Evolutionary conservation across 1,284 basidiomycete genomes (phyloP).

Genomic region (Leccinum insigne): DNA sequence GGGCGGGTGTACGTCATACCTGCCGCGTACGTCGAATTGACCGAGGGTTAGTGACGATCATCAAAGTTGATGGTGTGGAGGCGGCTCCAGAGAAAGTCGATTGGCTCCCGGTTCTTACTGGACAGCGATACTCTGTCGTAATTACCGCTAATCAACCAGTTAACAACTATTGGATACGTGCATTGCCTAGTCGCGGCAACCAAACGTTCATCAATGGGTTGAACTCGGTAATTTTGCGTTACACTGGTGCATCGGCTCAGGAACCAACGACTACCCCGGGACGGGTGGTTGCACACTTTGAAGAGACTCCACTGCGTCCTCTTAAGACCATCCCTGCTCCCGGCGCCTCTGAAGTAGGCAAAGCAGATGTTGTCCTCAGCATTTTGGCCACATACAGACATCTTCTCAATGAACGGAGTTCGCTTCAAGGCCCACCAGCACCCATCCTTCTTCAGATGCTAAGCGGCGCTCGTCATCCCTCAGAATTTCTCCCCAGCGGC

Average conservation of each 20-base stretch:
- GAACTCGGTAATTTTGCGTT: slow-evolving; percentile 47
- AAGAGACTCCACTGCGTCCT: slow-evolving; percentile 35
- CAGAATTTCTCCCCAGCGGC: slow-evolving; percentile 45
- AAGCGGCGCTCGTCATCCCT: slow-evolving; percentile 43
- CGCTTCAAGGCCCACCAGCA: slow-evolving; percentile 37
- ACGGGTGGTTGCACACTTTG: slow-evolving; percentile 22
- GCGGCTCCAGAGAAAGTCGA: slow-evolving; percentile 39
- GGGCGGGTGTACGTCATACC: slow-evolving; percentile 88
- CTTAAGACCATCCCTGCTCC: slow-evolving; percentile 30
- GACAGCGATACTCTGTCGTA: slow-evolving; percentile 40
- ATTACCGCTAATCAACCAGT: slow-evolving; percentile 39
- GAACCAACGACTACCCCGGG: slow-evolving; percentile 35
- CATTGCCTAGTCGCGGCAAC: slow-evolving; percentile 24
- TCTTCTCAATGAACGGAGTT: slow-evolving; percentile 38
- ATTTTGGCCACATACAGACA: slow-evolving; percentile 25
- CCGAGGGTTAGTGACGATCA: slow-evolving; percentile 76
- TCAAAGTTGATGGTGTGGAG: slow-evolving; percentile 52
- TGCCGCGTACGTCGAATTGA: slow-evolving; percentile 82
- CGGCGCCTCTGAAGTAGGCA: slow-evolving; percentile 34
- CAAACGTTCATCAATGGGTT: slow-evolving; percentile 30
- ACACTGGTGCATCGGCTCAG: slow-evolving; percentile 36
- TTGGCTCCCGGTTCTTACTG: slow-evolving; percentile 32
- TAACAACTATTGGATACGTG: slow-evolving; percentile 36
- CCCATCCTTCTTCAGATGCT: slow-evolving; percentile 55
- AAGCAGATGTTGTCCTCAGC: slow-evolving; percentile 37